Evolutionary conservation across 1,284 basidiomycete genomes (phyloP), one percentile per base, ranked within the genome.

Genomic region (Coniferiporia weirii): DNA sequence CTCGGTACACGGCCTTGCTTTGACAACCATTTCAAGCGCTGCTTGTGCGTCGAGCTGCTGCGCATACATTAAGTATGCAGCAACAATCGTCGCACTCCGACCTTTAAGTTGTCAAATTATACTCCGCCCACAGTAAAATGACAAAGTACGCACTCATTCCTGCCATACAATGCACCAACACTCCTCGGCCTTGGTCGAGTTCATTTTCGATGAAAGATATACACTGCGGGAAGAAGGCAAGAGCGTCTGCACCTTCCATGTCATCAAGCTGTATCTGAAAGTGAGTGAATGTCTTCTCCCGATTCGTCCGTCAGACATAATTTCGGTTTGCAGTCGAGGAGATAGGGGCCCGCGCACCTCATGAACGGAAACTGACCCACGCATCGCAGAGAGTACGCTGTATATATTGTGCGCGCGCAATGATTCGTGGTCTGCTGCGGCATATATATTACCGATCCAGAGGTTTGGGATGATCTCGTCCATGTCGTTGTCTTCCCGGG

Each of bases 101-200:
- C 89, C 89, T 91, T n/a, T 27, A 27, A 27, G 27, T 5, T 27
- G 64, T 10, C 43, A 52, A 12, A 20, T 40, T 32, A 4, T 32
- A 13, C 12, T 32, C 46, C 44, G 22, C 38, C 20, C 43, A 36
- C 20, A 32, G 19, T 45, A 12, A 32, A 57, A 38, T 49, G 10
- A 32, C 38, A 38, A 27, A 52, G 47, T 17, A 82, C 87, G 69
- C 71, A 91, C 91, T 93, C 73, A 93, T 80, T 22, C 92, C 92
- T 22, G 91, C 92, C 59, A 90, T 84, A 69, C 93, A 95, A 70
- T 95, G 93, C 0, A 95, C 89, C 15, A 95, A 75, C 0, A 95
- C 87, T 0, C 87, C 87, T 32, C 85, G 78, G 0, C 81, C 83
- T 66, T 87, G 89, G 66, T 85, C 79, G 1, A 93, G 73, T 63